Evolutionary conservation across 2,329 filamentous ascomycete genomes (phyloP), one percentile per base, ranked within the genome.

Genomic region (Apiospora arundinis): DNA sequence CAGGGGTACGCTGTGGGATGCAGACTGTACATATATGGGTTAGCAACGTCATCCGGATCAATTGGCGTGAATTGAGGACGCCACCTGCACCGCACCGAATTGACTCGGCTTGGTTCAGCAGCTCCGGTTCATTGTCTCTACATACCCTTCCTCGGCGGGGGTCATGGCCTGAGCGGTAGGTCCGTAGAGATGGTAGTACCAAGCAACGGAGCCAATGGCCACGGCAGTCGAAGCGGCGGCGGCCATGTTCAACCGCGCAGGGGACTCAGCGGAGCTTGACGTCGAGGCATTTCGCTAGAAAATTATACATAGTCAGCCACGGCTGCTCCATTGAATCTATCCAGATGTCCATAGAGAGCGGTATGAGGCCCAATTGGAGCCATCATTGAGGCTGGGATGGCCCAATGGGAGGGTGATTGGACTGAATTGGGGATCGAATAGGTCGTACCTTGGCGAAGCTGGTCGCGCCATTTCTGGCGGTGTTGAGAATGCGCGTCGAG

Each of bases 111-210:
- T 40, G 56, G 56, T 63, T 40, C 21, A 60, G 73, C 69, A 21
- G 2, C 18, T 40, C 4, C 32, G 4, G 56, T 28, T 49, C 32
- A 67, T 63, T 18, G 56, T 40, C 21, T n/a, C 21, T 45, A 93
- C 95, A 92, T 89, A 99, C 96, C 96, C 96, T 91, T 99, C 96
- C 88, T 99, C 96, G 81, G 93, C 93, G 75, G 94, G 95, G 78
- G 95, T 95, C 91, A 93, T 93, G 78, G 96, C 96, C 84, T 94
- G 90, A 74, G 93, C 92, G 79, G 93, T 91, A 79, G 93, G 91
- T 80, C 95, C 96, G 85, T 97, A 98, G 78, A 97, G 92, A 85
- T 97, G 94, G 85, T 95, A 97, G 88, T 98, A 98, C 95, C 95
- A 98, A 78, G 94, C 95, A 80, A 95, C 91, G 77, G 95, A 95